Evolutionary conservation across 2,329 filamentous ascomycete genomes (phyloP).

Genomic region (Hirsutella rhossiliensis): DNA sequence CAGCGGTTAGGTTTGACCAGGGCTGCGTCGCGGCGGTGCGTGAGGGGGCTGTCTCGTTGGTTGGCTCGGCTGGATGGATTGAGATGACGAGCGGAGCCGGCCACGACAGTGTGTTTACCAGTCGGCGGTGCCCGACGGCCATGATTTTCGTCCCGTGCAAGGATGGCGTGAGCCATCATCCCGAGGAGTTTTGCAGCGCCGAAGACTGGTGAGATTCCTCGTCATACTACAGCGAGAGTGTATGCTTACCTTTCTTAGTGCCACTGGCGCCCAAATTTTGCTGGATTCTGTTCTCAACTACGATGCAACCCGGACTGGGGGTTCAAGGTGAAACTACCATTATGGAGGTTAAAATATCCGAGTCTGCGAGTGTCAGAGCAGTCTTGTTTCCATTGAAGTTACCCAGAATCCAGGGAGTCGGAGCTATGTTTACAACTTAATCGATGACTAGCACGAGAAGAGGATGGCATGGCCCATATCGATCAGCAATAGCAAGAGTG

Average conservation of each 20-base stretch:
- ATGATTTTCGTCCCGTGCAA: constrained; percentile 27
- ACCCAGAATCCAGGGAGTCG: too few species aligned
- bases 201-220: constrained; percentile 17
- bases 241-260: constrained; percentile 4
- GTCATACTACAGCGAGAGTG: background rate
- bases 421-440: too few species aligned
- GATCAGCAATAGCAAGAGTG: too few species aligned
- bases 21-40: constrained; percentile 55
- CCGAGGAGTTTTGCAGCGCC: constrained; percentile 21
- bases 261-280: constrained; percentile 15
- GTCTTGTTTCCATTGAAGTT: too few species aligned
- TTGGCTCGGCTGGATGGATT: constrained; percentile 28
- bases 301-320: constrained; percentile 1
- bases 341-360: too few species aligned
- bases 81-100: constrained; percentile 25
- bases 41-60: constrained; percentile 40
- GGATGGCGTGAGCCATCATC: constrained; percentile 24
- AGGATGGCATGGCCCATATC: too few species aligned
- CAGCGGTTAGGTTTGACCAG: constrained; percentile 49
- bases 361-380: too few species aligned
- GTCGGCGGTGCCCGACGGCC: constrained; percentile 18
- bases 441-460: too few species aligned
- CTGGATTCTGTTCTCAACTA: constrained; percentile 12
- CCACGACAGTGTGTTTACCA: constrained; percentile 25
- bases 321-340: too few species aligned